Evolutionary conservation across 768 basidiomycete genomes (phyloP), one percentile per base, ranked within the genome.

Genomic region (Boletus reticuloceps): DNA sequence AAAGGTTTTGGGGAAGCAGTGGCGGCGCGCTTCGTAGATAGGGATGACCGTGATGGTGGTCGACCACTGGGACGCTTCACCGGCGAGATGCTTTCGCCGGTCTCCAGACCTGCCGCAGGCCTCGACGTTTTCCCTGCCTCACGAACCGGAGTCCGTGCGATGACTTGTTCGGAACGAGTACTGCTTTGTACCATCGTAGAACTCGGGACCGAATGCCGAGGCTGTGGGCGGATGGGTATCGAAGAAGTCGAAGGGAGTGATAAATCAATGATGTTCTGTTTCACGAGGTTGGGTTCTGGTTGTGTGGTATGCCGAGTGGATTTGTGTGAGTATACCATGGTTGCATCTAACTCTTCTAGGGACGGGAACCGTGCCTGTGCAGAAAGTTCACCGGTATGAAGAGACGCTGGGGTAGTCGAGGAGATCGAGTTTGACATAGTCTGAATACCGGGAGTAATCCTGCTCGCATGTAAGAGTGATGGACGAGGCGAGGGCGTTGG

Each of bases 281-380:
- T 60, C 38, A 54, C 51, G 19, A 38, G 16, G 20, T 50, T 47
- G 9, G 46, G 27, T 37, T 69, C 63, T 5, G 53, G 55, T 41
- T 57, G 64, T 16, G 56, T 38, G 58, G 54, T 55, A 57, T 60
- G 47, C 42, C 56, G 62, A 39, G 49, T 37, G 25, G 61, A 47
- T 56, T 62, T 59, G 43, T 58, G 56, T n/a, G 76, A 57, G 11
- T 62, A 67, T 14, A 64, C 62, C 57, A 83, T 81, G 11, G 74
- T 73, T 22, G 83, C 80, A 69, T 92, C 88, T 7, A 95, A 75
- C 55, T 90, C 88, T 67, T 96, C 94, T 40, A 97, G 74, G 1
- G 94, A 89, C 0, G 94, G 94, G 69, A 91, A 97, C 50, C 91
- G 80, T 31, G 83, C 79, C 69, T 94, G 92, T 17, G 77, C 80